Base-by-base conservation (phyloP, 1,284 basidiomycete genomes). In the Xerocomus amazonicus region DNA sequence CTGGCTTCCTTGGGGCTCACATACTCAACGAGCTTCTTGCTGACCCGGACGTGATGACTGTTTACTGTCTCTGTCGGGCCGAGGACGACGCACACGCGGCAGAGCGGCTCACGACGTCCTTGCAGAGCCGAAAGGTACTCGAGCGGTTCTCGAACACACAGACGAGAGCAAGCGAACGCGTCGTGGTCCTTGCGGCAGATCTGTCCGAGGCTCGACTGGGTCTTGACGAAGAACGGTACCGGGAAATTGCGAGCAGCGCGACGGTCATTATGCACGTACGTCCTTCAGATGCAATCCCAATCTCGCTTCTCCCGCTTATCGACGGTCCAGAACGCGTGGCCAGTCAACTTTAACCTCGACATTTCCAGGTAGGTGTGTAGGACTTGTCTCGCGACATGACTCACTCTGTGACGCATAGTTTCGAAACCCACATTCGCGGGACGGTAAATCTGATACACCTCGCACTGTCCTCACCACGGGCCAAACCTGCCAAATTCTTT, bases 1-100 rank as follows among this genome's bases (percentile, higher is more conserved):
- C 83, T 0, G 83, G 83, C 0, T 79, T 78, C 0, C 72, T 86
- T 4, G 83, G 83, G 3, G 79, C 81, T 1, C 77, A 82, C 50
- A 70, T 84, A 9, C 72, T 85, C 13, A 62, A 70, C 31, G 70
- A 76, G 45, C 70, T 83, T 2, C 62, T 76, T 1, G 54, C 63
- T 1, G 65, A 67, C 2, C 51, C 63, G 0, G 48, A 62, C 2
- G 73, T 81, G 17, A 59, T 59, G 28, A 67, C 63, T 5, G 69
- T 84, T 29, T 70, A 80, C 50, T 83, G 79, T 58, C 68, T 84
- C 2, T 79, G 76, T 8, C 76, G 80, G 34, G 78, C 78, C 5
- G 59, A 65, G 13, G 60, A 63, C 14, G 68, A 75, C 51, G 54
- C 50, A 2, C 66, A 73, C 1, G 75, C 78, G 0, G 51, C 55